Evolutionary conservation across 2,329 filamentous ascomycete species (phyloP).

Genomic region (Pseudogymnoascus sp.): DNA sequence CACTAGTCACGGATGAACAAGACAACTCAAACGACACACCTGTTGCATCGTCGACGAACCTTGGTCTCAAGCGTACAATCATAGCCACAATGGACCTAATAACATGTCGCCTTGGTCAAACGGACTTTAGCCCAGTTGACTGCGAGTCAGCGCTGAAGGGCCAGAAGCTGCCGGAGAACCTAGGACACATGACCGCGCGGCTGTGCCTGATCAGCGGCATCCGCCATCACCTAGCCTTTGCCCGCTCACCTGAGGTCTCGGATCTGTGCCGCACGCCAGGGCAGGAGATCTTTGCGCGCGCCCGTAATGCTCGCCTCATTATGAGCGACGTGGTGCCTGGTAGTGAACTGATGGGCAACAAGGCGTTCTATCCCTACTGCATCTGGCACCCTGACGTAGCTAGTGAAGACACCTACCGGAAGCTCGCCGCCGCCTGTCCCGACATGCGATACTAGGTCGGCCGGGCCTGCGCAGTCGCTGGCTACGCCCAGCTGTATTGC

Average conservation of each 20-base stretch:
- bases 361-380: constrained; percentile 31
- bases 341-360: constrained; percentile 16
- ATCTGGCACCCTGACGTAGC: constrained; percentile 36
- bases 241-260: background rate
- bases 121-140: constrained; percentile 31
- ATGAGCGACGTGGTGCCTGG: constrained; percentile 32
- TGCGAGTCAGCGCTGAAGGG: constrained; percentile 41
- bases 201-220: constrained; percentile 11
- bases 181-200: constrained; percentile 17
- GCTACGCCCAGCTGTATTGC: constrained; percentile 30
- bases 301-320: constrained; percentile 30
- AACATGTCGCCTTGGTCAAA: background rate
- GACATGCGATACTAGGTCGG: constrained; percentile 33
- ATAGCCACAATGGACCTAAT: background rate
- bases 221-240: constrained; percentile 11
- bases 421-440: constrained; percentile 28
- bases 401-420: constrained; percentile 31
- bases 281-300: constrained; percentile 13
- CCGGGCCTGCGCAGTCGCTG: constrained; percentile 35
- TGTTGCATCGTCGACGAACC: too few relatives aligned
- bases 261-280: background rate
- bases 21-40: too few relatives aligned
- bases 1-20: too few relatives aligned
- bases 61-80: background rate
- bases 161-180: constrained; percentile 45